Evolutionary conservation across 176 grass and related monocot genomes (phyloP).

Genomic region (Triticum aestivum): DNA sequence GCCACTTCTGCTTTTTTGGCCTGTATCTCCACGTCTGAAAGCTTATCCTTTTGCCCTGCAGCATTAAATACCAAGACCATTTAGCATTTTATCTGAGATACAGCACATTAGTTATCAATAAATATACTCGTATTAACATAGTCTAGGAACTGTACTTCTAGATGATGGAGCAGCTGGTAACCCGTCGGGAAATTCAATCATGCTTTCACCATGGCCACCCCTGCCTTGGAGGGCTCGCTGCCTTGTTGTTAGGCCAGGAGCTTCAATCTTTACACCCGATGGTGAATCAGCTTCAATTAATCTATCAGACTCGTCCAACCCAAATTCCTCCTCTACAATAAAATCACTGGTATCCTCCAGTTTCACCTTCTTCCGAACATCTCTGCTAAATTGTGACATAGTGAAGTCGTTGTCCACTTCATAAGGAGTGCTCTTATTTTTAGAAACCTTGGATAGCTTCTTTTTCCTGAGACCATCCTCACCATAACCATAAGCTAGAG

Average conservation of each 20-base stretch:
- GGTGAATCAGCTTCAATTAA: constrained; percentile 41
- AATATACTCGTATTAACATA: constrained; percentile 41
- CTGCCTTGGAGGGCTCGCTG: constrained; percentile 91
- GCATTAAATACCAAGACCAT: constrained; percentile 19
- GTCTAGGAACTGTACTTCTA: constrained; percentile 68
- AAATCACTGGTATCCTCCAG: constrained; percentile 49
- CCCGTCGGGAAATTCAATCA: constrained; percentile 92
- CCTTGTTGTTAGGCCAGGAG: constrained; percentile 66
- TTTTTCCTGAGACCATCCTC: constrained; percentile 59
- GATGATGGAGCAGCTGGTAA: constrained; percentile 77
- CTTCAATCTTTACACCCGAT: constrained; percentile 43
- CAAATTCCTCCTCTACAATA: constrained; percentile 69
- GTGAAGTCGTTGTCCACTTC: constrained; percentile 81
- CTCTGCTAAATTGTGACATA: constrained; percentile 46
- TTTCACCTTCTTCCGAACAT: constrained; percentile 50
- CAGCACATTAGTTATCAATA: constrained; percentile 16
- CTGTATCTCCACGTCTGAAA: constrained; percentile 77
- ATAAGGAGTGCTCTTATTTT: constrained; percentile 40
- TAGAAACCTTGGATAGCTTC: constrained; percentile 53
- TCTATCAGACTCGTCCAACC: constrained; percentile 52
- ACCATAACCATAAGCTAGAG: constrained; percentile 41
- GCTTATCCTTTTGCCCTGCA: constrained; percentile 87
- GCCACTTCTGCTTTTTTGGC: constrained; percentile 85
- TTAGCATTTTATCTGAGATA: constrained; percentile 27
- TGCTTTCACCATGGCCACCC: constrained; percentile 64